Conservation (phyloP, 2,329 filamentous ascomycete genomes). For the Ilyonectria mors-panacis region DNA sequence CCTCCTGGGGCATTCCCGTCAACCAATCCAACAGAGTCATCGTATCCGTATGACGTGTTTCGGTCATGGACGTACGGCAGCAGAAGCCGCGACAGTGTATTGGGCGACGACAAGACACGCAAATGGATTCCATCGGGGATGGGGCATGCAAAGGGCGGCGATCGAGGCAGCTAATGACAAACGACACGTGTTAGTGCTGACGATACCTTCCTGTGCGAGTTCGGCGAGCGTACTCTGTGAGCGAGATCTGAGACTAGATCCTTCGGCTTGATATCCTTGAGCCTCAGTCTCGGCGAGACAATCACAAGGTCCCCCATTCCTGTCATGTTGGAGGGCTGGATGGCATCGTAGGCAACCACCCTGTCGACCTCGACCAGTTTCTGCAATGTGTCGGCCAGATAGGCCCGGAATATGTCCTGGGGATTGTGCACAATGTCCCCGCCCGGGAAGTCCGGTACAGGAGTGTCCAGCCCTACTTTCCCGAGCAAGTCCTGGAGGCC, state of each 20-base stretch:
- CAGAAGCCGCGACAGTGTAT: constrained; percentile 40
- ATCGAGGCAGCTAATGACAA: constrained; percentile 36
- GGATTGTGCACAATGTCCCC: constrained; percentile 45
- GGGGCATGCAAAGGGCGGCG: constrained; percentile 41
- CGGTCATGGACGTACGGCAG: constrained; percentile 44
- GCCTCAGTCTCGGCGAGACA: constrained; percentile 45
- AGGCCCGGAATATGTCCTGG: constrained; percentile 46
- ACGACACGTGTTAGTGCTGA: constrained; percentile 24
- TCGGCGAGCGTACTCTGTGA: constrained; percentile 30
- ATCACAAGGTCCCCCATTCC: constrained; percentile 46
- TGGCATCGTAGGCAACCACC: constrained; percentile 45
- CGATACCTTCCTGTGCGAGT: background rate
- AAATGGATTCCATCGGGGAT: constrained; percentile 45
- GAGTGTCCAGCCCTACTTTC: constrained; percentile 39
- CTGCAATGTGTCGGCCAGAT: constrained; percentile 42
- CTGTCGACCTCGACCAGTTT: constrained; percentile 41
- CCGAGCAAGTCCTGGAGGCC: constrained; percentile 41
- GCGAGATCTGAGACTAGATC: constrained; percentile 42
- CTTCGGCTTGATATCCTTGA: constrained; percentile 27
- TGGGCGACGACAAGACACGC: constrained; percentile 40
- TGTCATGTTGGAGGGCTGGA: constrained; percentile 45
- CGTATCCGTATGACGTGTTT: constrained; percentile 37
- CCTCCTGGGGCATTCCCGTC: constrained; percentile 31
- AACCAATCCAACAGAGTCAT: constrained; percentile 35
- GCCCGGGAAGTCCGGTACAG: constrained; percentile 40